Evolutionary conservation across 2,329 filamentous ascomycete genomes (phyloP), one percentile per base, ranked within the genome.

Genomic region (Pseudogymnoascus sp.): DNA sequence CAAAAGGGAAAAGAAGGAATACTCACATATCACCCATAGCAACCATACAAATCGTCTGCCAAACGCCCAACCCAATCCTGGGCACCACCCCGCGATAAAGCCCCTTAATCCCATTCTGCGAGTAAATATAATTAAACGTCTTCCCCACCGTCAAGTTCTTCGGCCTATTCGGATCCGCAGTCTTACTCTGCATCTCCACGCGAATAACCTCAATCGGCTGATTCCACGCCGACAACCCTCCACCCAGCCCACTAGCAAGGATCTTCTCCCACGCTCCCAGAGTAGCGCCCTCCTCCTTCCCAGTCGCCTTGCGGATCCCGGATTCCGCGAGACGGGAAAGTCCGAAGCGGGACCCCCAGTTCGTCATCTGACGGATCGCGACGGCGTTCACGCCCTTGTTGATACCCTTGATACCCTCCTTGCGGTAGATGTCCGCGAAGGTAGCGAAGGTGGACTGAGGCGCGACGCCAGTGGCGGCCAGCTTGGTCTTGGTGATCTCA

Each of bases 21-120:
- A 86, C 91, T 82, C 80, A 96, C 92, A 96, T 93, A 80, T 97
- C 95, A 79, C 95, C 95, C 78, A 97, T 84, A 74, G 93, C 95
- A 79, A 99, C 95, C 95, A 99, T 99, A 84, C 95, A 99, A 74
- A 99, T 89, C 66, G 95, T 99, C 84, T 99, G 95, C 95, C 95
- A 99, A 80, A 99, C 86, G 75, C 95, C 89, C 68, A 99, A 87
- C 71, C 93, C 93, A 75, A 99, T 93, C 77, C 95, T 88, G 72
- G 95, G 95, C 70, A 91, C 84, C 68, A 99, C 93, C 74, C 95
- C 95, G 74, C 95, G 91, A 84, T 99, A 99, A 69, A 99, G 83
- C 74, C 95, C 95, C 81, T 87, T 89, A 73, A 97, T 59, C 66
- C 95, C 95, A 78, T 96, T 97, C 75, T 84, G 85, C 69, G 83